Percentiles rank a stretch among this genome's conserved stretches.
Conservation (phyloP, 2,329 filamentous ascomycete species). For the Diaporthe capsici region DNA sequence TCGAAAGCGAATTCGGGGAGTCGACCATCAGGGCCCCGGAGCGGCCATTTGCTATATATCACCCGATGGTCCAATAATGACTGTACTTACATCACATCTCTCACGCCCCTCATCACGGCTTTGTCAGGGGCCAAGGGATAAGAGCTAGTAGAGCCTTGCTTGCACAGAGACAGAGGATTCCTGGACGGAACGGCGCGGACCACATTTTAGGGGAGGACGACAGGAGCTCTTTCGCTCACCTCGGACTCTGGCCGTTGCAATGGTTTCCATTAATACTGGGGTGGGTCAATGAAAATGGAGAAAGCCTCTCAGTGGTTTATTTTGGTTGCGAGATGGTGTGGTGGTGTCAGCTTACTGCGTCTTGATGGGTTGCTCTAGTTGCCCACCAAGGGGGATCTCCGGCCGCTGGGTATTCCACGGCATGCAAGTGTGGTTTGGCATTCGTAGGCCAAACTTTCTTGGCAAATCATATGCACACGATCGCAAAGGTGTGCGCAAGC, state of each 20-base stretch:
- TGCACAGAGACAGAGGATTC: not conserved
- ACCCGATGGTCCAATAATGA: not conserved
- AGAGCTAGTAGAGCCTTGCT: not conserved
- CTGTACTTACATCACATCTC: constrained; percentile 12
- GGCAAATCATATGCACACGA: constrained; percentile 19
- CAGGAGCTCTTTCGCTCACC: constrained; percentile 1
- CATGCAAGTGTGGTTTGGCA: constrained; percentile 22
- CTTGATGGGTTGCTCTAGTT: constrained; percentile 14
- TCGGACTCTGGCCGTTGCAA: constrained; percentile 17
- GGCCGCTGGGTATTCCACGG: constrained; percentile 9
- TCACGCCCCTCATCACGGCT: not conserved
- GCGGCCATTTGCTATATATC: not conserved
- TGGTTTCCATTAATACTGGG: constrained; percentile 23
- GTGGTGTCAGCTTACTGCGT: constrained; percentile 29
- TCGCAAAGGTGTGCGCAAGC: constrained; percentile 3
- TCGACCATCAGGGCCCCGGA: constrained; percentile 1
- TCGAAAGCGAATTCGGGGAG: constrained; percentile 6
- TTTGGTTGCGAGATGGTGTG: constrained; percentile 23
- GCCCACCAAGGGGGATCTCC: not conserved
- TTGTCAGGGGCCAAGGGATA: not conserved
- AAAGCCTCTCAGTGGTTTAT: constrained; percentile 30
- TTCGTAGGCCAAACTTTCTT: not conserved
- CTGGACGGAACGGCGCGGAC: constrained; percentile 29
- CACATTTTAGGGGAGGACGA: not conserved
- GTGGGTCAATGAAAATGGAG: not conserved